Conservation (phyloP, 495 filamentous ascomycete genomes). For the Jackrogersella multiformis region DNA sequence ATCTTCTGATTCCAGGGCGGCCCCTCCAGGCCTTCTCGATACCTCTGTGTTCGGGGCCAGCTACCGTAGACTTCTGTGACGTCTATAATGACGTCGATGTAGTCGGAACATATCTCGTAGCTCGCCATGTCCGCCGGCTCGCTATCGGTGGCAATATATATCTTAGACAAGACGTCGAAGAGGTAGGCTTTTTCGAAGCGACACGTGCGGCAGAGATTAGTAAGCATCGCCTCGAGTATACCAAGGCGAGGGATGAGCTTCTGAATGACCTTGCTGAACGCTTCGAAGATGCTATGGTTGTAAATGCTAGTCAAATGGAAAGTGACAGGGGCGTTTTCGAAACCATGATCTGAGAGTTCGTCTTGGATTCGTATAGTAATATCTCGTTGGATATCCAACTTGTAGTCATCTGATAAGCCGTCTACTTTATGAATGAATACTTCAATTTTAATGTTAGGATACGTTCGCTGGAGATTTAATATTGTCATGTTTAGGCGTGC, state of each 20-base stretch:
- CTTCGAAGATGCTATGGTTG: slow-evolving; percentile 97
- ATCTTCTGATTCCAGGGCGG: slow-evolving; percentile 69
- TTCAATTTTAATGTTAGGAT: slow-evolving; percentile 92
- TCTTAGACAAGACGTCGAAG: slow-evolving; percentile 96
- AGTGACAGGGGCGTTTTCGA: slow-evolving; percentile 89
- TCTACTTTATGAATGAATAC: slow-evolving; percentile 99
- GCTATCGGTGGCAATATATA: slow-evolving; percentile 96
- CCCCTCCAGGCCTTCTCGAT: slow-evolving; percentile 65
- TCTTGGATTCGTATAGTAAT: slow-evolving; percentile 97
- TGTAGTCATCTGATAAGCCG: slow-evolving; percentile 92
- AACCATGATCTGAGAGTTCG: slow-evolving; percentile 88
- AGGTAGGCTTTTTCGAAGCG: slow-evolving; percentile 97
- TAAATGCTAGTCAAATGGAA: slow-evolving; percentile 98
- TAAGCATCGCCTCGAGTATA: slow-evolving; percentile 89
- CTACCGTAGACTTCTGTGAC: slow-evolving; percentile 90
- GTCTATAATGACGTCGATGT: slow-evolving; percentile 97
- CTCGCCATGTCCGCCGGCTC: slow-evolving; percentile 89
- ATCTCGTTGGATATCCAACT: slow-evolving; percentile 90
- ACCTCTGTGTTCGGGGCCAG: slow-evolving; percentile 66
- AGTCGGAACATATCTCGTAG: slow-evolving; percentile 98
- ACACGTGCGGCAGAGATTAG: slow-evolving; percentile 86
- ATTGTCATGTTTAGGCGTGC: slow-evolving; percentile 86
- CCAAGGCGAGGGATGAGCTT: slow-evolving; percentile 94
- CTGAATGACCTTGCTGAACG: slow-evolving; percentile 97
- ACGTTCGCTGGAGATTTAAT: slow-evolving; percentile 82